Percentiles rank a stretch among this genome's conserved stretches.
phyloP scores from a whole-genome alignment of 176 grass and related monocot species.

The Triticum monococcum region DNA sequence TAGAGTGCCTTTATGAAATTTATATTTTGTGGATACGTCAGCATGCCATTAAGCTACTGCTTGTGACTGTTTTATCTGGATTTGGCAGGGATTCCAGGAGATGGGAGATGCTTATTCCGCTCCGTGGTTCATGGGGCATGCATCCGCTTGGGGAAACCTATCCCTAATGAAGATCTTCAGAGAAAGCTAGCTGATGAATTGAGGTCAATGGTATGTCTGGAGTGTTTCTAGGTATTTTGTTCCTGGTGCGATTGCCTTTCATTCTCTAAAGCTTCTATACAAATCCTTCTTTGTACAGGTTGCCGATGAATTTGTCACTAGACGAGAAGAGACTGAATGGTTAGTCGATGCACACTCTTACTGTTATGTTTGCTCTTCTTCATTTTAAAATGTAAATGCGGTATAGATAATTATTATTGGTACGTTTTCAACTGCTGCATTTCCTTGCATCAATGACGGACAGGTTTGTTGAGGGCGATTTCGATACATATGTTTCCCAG shows the following conservation, averaged over 20 bases:
- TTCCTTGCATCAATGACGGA: not conserved
- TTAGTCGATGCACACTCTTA: conserved; percentile 27
- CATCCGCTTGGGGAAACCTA: conserved; percentile 42
- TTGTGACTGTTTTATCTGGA: conserved; percentile 26
- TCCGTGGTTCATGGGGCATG: conserved; percentile 80
- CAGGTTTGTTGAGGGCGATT: conserved; percentile 89
- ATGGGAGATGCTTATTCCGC: conserved; percentile 37
- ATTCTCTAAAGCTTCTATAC: conserved; percentile 1
- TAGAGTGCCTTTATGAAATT: not conserved
- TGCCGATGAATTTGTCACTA: conserved; percentile 85
- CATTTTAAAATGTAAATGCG: not conserved
- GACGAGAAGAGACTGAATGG: conserved; percentile 81
- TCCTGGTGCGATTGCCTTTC: not conserved
- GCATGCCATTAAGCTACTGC: not conserved
- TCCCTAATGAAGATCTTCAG: conserved; percentile 70
- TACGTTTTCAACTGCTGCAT: not conserved
- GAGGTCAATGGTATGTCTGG: conserved; percentile 56
- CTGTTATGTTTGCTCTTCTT: not conserved
- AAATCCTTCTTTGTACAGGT: conserved; percentile 41
- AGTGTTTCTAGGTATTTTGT: not conserved
- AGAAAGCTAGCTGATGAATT: conserved; percentile 84
- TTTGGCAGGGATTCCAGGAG: conserved; percentile 76
- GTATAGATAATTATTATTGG: not conserved
- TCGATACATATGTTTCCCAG: conserved; percentile 71
- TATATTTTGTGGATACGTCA: not conserved